Evolutionary conservation across 2,329 filamentous ascomycete genomes (phyloP).

Genomic region (Tolypocladium inflatum): DNA sequence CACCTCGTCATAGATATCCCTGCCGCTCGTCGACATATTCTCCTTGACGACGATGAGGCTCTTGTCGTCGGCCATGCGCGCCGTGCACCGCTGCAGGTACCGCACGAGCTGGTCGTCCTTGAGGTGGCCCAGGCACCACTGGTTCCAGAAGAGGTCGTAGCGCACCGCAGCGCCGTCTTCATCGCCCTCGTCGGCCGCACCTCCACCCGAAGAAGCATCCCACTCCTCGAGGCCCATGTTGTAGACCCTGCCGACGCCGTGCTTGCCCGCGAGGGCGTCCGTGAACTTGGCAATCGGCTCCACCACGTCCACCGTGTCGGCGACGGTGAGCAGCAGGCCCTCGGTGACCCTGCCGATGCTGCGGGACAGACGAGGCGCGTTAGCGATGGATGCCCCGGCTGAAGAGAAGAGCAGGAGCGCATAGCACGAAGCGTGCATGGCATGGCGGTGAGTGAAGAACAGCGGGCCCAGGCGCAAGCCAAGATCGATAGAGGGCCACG

Average conservation of each 20-base stretch:
- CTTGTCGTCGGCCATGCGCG: constrained; percentile 6
- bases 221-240: constrained; percentile 64
- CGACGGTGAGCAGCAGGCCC: constrained; percentile 58
- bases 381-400: not conserved
- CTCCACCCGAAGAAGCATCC: constrained; percentile 15
- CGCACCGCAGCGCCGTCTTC: constrained; percentile 16
- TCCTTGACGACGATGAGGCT: constrained; percentile 37
- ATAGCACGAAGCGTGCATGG: not conserved
- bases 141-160: constrained; percentile 76
- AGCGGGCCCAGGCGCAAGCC: not conserved
- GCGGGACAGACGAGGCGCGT: not conserved
- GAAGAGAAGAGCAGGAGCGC: not conserved
- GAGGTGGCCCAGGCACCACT: constrained; percentile 78
- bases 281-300: constrained; percentile 79
- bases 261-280: constrained; percentile 41
- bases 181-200: not conserved
- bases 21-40: constrained; percentile 48
- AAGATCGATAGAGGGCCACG: not conserved
- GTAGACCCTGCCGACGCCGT: constrained; percentile 51
- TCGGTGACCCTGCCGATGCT: constrained; percentile 73
- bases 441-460: not conserved
- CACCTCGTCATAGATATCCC: constrained; percentile 52
- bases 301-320: constrained; percentile 62
- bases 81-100: constrained; percentile 53
- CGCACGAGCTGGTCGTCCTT: constrained; percentile 62